Conservation (phyloP, 768 basidiomycete species). For the Floccularia luteovirens region DNA sequence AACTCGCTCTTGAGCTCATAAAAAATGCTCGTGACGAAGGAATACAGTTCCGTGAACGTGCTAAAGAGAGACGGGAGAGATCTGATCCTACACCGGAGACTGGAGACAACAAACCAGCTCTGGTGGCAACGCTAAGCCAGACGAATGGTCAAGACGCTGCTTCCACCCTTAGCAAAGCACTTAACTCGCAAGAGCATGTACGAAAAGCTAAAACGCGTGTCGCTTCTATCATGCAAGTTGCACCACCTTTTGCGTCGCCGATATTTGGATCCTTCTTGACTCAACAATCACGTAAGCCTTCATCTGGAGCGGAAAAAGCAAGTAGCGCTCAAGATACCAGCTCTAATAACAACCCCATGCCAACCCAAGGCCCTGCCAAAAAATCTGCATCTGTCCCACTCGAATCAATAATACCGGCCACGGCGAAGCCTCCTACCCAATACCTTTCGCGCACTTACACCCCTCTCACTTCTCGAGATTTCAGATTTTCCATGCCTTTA, state of each 20-base stretch:
- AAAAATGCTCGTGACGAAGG: slow-evolving; percentile 60
- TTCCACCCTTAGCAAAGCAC: slow-evolving; percentile 36
- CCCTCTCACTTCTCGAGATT: slow-evolving; percentile 65
- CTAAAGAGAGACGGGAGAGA: slow-evolving; percentile 38
- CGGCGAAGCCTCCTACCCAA: slow-evolving; percentile 76
- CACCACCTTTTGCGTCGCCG: slow-evolving; percentile 43
- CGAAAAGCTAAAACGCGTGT: slow-evolving; percentile 22
- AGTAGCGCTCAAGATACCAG: background rate
- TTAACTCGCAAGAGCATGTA: slow-evolving; percentile 25
- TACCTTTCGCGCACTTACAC: slow-evolving; percentile 74
- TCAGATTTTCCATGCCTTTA: slow-evolving; percentile 62
- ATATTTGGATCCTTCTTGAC: slow-evolving; percentile 53
- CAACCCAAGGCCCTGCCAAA: slow-evolving; percentile 6
- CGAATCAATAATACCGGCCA: slow-evolving; percentile 78
- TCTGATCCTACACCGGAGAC: slow-evolving; percentile 10
- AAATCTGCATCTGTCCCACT: slow-evolving; percentile 53
- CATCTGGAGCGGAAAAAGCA: background rate
- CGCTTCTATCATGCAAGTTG: slow-evolving; percentile 22
- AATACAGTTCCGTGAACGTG: slow-evolving; percentile 38
- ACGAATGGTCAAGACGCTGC: slow-evolving; percentile 34
- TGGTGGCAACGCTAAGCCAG: slow-evolving; percentile 34
- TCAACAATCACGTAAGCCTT: slow-evolving; percentile 36
- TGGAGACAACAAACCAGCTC: slow-evolving; percentile 23
- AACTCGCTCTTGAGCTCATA: slow-evolving; percentile 62
- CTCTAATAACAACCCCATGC: too few relatives aligned